Percentiles rank a stretch among this genome's conserved stretches.
Evolutionary conservation across 1,139 yeast species (phyloP).

Genomic region (Nadsonia commutata): DNA sequence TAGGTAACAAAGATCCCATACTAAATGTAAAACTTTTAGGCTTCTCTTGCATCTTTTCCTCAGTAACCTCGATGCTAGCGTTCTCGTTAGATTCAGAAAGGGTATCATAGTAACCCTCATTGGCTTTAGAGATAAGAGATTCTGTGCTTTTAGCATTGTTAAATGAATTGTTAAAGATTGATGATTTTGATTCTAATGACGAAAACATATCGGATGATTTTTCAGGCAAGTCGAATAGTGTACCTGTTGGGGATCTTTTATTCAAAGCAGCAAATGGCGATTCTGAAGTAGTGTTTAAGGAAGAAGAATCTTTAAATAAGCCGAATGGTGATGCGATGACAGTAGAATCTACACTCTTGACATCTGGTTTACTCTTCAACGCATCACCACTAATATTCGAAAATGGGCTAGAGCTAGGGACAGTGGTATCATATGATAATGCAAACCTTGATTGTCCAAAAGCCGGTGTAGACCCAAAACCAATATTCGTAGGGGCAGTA

Average conservation of each 20-base stretch:
- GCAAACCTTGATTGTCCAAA: no score
- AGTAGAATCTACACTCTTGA: no score
- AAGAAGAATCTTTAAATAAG: background rate
- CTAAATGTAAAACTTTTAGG: no score
- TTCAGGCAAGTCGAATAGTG: no score
- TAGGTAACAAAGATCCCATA: background rate
- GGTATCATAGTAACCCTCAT: background rate
- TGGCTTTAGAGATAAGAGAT: background rate
- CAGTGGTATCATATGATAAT: background rate
- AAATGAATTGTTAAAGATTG: no score
- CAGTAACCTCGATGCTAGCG: no score
- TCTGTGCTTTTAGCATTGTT: background rate
- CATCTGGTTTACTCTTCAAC: no score
- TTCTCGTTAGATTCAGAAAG: background rate
- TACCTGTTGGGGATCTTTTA: background rate
- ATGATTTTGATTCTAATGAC: no score
- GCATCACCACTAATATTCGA: no score
- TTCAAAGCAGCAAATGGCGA: background rate
- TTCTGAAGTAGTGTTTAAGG: background rate
- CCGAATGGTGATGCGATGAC: constrained; percentile 3
- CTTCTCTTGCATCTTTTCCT: no score
- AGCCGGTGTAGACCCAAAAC: no score
- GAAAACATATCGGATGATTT: no score
- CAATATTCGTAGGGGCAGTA: background rate
- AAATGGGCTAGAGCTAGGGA: constrained; percentile 2